Evolutionary conservation across 768 basidiomycete species (phyloP).

Genomic region (Pleurotus cornucopiae): DNA sequence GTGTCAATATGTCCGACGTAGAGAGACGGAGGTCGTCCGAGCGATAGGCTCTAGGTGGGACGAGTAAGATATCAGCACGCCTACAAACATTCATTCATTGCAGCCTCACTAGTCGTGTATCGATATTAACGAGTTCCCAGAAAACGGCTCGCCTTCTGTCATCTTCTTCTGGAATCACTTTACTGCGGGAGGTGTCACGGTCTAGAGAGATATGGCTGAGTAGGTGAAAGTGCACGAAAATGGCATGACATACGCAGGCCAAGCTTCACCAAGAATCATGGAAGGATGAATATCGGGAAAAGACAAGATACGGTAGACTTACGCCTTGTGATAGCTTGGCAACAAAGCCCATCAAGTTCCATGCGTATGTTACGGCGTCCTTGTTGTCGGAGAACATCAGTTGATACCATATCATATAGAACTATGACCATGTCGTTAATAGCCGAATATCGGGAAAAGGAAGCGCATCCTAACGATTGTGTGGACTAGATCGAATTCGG

Average conservation of each 20-base stretch:
- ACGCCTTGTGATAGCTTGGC: constrained; percentile 72
- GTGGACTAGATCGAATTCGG: constrained; percentile 69
- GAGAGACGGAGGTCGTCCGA: constrained; percentile 70
- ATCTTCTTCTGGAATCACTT: constrained; percentile 67
- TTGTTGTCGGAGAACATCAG: constrained; percentile 72
- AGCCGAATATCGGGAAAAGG: constrained; percentile 1
- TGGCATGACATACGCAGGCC: constrained; percentile 53
- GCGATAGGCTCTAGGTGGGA: constrained; percentile 46
- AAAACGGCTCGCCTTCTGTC: constrained; percentile 66
- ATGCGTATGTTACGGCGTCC: constrained; percentile 68
- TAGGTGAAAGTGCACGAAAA: constrained; percentile 5
- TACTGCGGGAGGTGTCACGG: constrained; percentile 60
- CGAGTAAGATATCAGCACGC: no score
- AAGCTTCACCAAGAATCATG: constrained; percentile 35
- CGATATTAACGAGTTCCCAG: constrained; percentile 72
- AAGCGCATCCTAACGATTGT: constrained; percentile 43
- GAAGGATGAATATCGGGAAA: constrained; percentile 9
- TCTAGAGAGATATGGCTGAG: constrained; percentile 33
- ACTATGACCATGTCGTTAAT: constrained; percentile 21
- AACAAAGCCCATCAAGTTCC: constrained; percentile 74
- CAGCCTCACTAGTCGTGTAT: constrained; percentile 56
- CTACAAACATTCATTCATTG: no score
- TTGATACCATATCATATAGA: constrained; percentile 74
- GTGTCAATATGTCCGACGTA: constrained; percentile 62
- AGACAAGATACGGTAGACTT: constrained; percentile 22